phyloP scores from a whole-genome alignment of 768 basidiomycete genomes.

The Coprinopsis sp. region DNA sequence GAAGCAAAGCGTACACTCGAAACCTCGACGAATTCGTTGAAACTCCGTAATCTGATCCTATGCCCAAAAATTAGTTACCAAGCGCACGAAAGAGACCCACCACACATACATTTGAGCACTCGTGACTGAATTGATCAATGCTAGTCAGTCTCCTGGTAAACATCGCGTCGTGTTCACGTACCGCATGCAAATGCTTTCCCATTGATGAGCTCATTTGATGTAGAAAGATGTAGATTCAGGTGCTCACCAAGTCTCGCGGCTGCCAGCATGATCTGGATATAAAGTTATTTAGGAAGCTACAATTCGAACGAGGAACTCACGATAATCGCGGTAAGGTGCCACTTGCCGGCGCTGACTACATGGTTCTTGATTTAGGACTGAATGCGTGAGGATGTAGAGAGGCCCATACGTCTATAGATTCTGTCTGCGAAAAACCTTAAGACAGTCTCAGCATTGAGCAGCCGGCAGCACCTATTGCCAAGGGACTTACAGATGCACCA shows the following conservation, averaged over 20 bases:
- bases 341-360: no score
- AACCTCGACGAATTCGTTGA: constrained; percentile 4
- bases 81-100: neutral
- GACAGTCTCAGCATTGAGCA: no score
- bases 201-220: neutral
- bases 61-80: neutral
- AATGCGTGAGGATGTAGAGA: neutral
- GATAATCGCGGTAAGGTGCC: constrained; percentile 3
- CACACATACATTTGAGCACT: constrained; percentile 7
- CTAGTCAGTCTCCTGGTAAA: neutral
- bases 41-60: constrained; percentile 7
- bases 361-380: neutral
- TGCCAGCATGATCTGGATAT: constrained; percentile 2
- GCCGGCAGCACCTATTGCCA: neutral
- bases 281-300: neutral
- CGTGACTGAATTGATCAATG: neutral
- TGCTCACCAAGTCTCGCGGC: constrained; percentile 7
- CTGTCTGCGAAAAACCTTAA: constrained; percentile 11
- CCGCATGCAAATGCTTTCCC: constrained; percentile 9
- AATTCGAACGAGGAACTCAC: constrained; percentile 1
- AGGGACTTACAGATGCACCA: constrained; percentile 10
- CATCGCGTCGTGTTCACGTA: neutral
- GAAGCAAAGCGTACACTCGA: constrained; percentile 2
- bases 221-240: no score
- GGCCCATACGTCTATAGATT: constrained; percentile 6